Evolutionary conservation across 1,139 yeast species (phyloP).

Genomic region (Candida labiduridarum): DNA sequence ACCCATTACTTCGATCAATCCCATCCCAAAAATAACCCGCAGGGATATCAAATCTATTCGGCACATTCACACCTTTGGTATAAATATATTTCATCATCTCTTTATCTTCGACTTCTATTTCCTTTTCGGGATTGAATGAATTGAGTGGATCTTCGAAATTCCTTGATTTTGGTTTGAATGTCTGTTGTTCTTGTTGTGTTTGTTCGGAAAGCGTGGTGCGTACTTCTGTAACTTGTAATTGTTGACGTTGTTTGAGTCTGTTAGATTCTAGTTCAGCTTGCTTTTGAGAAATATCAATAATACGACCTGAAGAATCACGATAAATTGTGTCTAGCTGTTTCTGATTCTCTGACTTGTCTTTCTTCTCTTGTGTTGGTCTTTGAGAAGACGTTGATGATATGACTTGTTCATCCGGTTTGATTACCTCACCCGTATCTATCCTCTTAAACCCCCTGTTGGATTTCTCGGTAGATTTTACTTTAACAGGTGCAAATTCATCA

Average conservation of each 20-base stretch:
- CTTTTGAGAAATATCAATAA: constrained; percentile 34
- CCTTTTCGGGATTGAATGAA: constrained; percentile 29
- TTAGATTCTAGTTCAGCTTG: constrained; percentile 41
- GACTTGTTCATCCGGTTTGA: not conserved
- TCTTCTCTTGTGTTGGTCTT: not conserved
- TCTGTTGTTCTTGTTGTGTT: constrained; percentile 33
- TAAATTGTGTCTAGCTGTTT: constrained; percentile 31
- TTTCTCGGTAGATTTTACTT: constrained; percentile 18
- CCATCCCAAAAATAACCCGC: constrained; percentile 96
- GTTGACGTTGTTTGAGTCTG: constrained; percentile 26
- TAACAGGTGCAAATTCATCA: constrained; percentile 23
- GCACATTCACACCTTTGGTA: constrained; percentile 56
- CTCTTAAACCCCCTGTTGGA: constrained; percentile 38
- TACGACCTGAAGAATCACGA: constrained; percentile 43
- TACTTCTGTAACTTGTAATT: constrained; percentile 9
- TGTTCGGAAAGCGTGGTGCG: constrained; percentile 14
- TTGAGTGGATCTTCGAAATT: constrained; percentile 72
- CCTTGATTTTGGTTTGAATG: constrained; percentile 29
- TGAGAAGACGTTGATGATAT: too few relatives aligned
- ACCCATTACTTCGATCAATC: constrained; percentile 88
- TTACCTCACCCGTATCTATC: constrained; percentile 33
- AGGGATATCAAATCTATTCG: constrained; percentile 71
- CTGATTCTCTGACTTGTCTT: not conserved
- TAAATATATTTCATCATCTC: constrained; percentile 23
- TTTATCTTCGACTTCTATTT: constrained; percentile 43